Conservation (phyloP, 2,329 filamentous ascomycete species). For the Alternaria novae-zelandiae region DNA sequence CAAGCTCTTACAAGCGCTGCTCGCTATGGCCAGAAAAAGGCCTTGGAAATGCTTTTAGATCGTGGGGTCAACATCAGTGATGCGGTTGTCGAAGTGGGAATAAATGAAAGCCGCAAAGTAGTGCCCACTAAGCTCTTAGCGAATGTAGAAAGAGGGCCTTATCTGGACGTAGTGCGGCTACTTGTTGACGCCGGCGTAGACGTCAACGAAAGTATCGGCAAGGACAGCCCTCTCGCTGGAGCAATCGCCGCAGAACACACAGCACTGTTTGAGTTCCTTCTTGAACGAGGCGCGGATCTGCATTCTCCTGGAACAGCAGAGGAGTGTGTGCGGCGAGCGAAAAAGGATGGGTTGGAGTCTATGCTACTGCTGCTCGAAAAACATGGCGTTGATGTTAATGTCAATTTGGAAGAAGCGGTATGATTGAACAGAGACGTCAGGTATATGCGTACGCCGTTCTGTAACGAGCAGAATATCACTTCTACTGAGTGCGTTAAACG, state of each 20-base stretch:
- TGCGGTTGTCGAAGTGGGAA: no score
- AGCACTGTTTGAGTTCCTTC: neutral
- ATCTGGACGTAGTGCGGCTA: neutral
- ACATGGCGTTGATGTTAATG: neutral
- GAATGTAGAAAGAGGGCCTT: neutral
- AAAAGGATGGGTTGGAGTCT: neutral
- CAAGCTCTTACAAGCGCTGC: no score
- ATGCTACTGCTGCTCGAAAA: neutral
- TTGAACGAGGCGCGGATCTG: neutral
- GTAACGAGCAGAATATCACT: no score
- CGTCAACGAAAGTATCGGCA: neutral
- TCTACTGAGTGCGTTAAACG: no score
- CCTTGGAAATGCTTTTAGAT: no score
- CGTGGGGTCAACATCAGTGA: no score
- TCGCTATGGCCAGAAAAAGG: no score
- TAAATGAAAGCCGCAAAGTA: no score
- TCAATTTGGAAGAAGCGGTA: neutral
- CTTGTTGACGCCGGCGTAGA: neutral
- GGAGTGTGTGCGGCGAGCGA: neutral
- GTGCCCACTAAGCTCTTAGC: no score
- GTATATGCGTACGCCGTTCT: no score
- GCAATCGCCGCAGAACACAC: neutral
- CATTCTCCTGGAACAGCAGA: neutral
- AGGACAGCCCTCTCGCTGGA: neutral
- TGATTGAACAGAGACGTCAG: no score